phyloP scores from a whole-genome alignment of 306 rosid species.

The Lathyrus oleraceus region DNA sequence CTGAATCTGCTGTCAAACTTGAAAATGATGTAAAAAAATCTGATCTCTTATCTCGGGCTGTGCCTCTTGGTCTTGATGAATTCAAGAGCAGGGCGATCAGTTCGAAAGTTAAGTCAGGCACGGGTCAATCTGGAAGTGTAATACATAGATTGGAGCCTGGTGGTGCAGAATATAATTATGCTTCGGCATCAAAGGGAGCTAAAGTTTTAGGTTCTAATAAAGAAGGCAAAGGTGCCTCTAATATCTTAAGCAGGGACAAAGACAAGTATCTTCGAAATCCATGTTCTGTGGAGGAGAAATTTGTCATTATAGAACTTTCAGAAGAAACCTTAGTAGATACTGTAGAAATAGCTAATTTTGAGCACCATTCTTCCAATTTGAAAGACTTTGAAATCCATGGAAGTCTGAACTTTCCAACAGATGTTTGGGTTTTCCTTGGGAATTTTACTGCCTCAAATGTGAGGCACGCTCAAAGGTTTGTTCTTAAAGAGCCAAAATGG shows the following conservation, averaged over 20 bases:
- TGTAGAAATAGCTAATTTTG: conserved; percentile 83
- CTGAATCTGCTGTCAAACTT: conserved; percentile 41
- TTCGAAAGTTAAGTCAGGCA: conserved; percentile 57
- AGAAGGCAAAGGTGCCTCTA: conserved; percentile 97
- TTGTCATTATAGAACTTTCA: conserved; percentile 81
- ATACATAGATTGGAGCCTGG: conserved; percentile 88
- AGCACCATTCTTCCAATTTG: conserved; percentile 90
- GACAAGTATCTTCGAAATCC: conserved; percentile 96
- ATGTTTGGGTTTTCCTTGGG: conserved; percentile 79
- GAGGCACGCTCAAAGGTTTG: conserved; percentile 73
- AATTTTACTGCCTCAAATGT: conserved; percentile 81
- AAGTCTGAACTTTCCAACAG: conserved; percentile 84
- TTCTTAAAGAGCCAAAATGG: conserved; percentile 88
- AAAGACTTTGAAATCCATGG: conserved; percentile 80
- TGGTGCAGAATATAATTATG: conserved; percentile 87
- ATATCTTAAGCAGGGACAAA: conserved; percentile 77
- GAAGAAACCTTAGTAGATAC: conserved; percentile 94
- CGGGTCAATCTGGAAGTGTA: conserved; percentile 57
- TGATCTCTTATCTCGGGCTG: conserved; percentile 53
- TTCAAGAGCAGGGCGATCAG: conserved; percentile 80
- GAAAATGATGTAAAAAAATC: conserved; percentile 58
- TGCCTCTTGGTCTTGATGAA: conserved; percentile 90
- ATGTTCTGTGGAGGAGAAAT: conserved; percentile 86
- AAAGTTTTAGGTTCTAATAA: conserved; percentile 90
- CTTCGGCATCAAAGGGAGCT: conserved; percentile 98